Evolutionary conservation across 73 alveolate genomes (phyloP).

Genomic region (Breviolum minutum): DNA sequence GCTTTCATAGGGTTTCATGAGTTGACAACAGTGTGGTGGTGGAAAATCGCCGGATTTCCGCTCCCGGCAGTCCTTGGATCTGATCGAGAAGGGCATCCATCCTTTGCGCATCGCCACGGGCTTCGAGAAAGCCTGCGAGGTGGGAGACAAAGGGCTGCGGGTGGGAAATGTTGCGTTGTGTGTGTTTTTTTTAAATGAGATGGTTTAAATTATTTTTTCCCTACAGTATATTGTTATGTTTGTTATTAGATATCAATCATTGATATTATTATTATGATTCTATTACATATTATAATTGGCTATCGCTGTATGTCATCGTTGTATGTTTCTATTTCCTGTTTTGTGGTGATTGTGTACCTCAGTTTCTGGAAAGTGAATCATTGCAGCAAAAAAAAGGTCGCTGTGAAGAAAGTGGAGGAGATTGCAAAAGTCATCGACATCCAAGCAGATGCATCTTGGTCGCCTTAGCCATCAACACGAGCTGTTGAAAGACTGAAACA

Average conservation of each 20-base stretch:
- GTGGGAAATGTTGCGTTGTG: background rate
- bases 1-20: too few relatives aligned
- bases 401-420: conserved; percentile 96
- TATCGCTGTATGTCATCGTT: too few relatives aligned
- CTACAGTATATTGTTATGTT: too few relatives aligned
- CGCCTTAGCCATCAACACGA: background rate
- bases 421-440: conserved; percentile 97
- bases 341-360: background rate
- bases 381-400: conserved; percentile 72
- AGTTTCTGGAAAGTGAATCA: background rate
- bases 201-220: background rate
- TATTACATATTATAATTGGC: too few relatives aligned
- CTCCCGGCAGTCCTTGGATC: conserved; percentile 62
- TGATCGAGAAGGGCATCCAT: conserved; percentile 98
- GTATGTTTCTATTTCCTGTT: too few relatives aligned
- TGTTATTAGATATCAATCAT: too few relatives aligned
- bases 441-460: conserved; percentile 96
- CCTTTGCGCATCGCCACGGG: conserved; percentile 99
- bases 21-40: too few relatives aligned
- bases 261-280: too few relatives aligned
- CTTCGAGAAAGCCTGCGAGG: conserved; percentile 98
- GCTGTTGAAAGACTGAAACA: background rate
- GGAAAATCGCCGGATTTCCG: too few relatives aligned
- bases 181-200: background rate
- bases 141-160: conserved; percentile 95